These are phyloP conservation scores for Aplosporella prunicola DNA, from an alignment of 2,329 filamentous ascomycete species.

Conservation along the genomic window DNA sequence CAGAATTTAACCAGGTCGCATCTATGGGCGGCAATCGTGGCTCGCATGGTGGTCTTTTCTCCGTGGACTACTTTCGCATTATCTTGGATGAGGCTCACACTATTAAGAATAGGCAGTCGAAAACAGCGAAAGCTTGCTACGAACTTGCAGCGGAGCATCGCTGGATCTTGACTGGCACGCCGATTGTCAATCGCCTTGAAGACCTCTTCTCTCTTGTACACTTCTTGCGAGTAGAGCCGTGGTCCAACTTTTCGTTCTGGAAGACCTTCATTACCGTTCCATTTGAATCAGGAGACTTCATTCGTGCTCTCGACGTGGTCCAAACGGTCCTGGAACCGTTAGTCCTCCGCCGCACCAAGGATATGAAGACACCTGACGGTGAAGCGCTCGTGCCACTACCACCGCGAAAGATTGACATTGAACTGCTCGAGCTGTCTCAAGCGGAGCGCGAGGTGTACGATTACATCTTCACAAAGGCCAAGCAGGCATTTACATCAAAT, in stretches of 20 bases:
- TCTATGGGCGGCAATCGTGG: constrained; percentile 56
- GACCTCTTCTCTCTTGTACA: constrained; percentile 89
- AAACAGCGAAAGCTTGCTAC: constrained; percentile 91
- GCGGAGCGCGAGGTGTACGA: constrained; percentile 87
- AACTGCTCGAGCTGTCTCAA: constrained; percentile 75
- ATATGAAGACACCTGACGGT: constrained; percentile 92
- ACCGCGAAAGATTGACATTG: constrained; percentile 70
- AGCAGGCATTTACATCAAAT: constrained; percentile 74
- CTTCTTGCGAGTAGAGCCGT: constrained; percentile 89
- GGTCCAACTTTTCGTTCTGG: constrained; percentile 99
- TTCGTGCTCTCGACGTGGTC: constrained; percentile 88
- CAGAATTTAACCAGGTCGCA: constrained; percentile 71
- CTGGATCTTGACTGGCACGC: constrained; percentile 90
- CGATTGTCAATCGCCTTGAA: constrained; percentile 91
- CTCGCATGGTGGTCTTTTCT: constrained; percentile 65
- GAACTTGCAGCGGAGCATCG: constrained; percentile 76
- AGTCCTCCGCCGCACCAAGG: constrained; percentile 91
- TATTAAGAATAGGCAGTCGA: constrained; percentile 80
- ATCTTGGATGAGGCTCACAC: constrained; percentile 93
- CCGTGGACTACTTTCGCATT: constrained; percentile 84
- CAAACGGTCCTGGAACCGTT: constrained; percentile 93
- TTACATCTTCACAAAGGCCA: constrained; percentile 74
- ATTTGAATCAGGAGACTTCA: constrained; percentile 91
- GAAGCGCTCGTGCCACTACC: constrained; percentile 74
- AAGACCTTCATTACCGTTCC: constrained; percentile 96